A percentile compares a stretch with the other conserved stretches of the same genome.
Conservation (phyloP, 345 rosid species). For the Dimocarpus longan region DNA sequence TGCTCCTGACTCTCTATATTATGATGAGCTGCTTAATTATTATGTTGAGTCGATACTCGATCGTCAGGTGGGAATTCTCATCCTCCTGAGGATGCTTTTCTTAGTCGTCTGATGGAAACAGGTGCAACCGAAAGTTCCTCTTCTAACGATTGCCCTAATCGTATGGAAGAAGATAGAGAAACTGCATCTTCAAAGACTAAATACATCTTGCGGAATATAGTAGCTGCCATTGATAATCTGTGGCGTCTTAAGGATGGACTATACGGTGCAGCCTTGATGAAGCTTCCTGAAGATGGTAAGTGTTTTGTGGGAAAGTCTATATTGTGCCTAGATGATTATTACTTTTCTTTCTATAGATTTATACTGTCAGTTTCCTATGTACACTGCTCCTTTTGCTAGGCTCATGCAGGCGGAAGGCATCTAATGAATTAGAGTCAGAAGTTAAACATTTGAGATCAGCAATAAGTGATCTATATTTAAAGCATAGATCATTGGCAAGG, state of each 20-base stretch:
- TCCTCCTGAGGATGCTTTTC: conserved; percentile 57
- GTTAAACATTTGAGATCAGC: conserved; percentile 63
- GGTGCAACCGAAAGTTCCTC: conserved; percentile 93
- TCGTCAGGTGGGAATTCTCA: conserved; percentile 53
- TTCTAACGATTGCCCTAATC: conserved; percentile 40
- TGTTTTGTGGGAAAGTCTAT: conserved; percentile 12
- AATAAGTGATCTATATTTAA: conserved; percentile 67
- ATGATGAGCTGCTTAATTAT: background rate
- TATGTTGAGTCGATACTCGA: conserved; percentile 32
- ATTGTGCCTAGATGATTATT: background rate
- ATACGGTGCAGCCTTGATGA: conserved; percentile 50
- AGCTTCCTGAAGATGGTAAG: conserved; percentile 56
- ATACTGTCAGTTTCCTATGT: conserved; percentile 21
- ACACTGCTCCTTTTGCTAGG: conserved; percentile 49
- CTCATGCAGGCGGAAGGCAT: conserved; percentile 45
- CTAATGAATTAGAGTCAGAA: conserved; percentile 53
- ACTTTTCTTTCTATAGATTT: conserved; percentile 18
- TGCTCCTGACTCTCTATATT: background rate
- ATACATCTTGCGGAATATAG: conserved; percentile 53
- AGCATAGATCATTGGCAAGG: conserved; percentile 59
- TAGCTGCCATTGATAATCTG: conserved; percentile 55
- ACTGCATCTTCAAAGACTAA: conserved; percentile 42
- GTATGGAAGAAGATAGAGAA: conserved; percentile 47
- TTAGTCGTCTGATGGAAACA: conserved; percentile 68
- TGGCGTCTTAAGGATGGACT: conserved; percentile 66